Evolutionary conservation across 2,329 filamentous ascomycete species (phyloP), one percentile per base, ranked within the genome.

Genomic region (Scolecobasidium constrictum): DNA sequence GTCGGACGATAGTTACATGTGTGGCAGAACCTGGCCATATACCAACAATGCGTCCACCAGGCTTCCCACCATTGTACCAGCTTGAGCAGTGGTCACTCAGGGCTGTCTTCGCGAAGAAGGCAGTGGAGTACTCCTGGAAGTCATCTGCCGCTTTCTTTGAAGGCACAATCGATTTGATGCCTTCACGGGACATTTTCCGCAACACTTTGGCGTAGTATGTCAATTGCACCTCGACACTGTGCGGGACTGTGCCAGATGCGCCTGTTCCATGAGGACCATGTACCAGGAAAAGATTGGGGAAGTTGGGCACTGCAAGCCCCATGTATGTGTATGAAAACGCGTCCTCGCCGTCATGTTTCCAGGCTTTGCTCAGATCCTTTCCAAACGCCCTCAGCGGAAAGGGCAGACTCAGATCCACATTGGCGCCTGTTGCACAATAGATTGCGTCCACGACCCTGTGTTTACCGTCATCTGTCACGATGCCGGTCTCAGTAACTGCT

Each of bases 181-280:
- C 62, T 49, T 69, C 58, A 3, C 63, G 68, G 50, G 72, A 64
- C 49, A 64, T 67, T 28, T 67, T 64, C 53, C 71, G 64, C 43
- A 74, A 63, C 31, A 71, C 52, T 47, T 68, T 65, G 47, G 65
- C 61, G 47, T 71, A 64, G 55, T 70, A 73, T 47, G 73, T 68
- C 19, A 34, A 57, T 48, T 82, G 75, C 4, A 72, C 78, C 56
- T 86, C 83, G 18, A 81, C 68, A 46, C 68, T 72, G 51, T 83
- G 75, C 1, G 81, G 80, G 0, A 84, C 74, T 0, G 78, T 84
- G 1, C 81, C 81, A 21, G 31, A 36, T 15, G 26, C 19, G 16
- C 40, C 40, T 20, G 40, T 20, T 16, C 42, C 42, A 17, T 44
- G 41, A 3, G 42, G 42, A 11, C 42, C 42, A 5, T 39, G 35